Evolutionary conservation across 1,284 basidiomycete species (phyloP), one percentile per base, ranked within the genome.

Genomic region (Ceratobasidium sp.): DNA sequence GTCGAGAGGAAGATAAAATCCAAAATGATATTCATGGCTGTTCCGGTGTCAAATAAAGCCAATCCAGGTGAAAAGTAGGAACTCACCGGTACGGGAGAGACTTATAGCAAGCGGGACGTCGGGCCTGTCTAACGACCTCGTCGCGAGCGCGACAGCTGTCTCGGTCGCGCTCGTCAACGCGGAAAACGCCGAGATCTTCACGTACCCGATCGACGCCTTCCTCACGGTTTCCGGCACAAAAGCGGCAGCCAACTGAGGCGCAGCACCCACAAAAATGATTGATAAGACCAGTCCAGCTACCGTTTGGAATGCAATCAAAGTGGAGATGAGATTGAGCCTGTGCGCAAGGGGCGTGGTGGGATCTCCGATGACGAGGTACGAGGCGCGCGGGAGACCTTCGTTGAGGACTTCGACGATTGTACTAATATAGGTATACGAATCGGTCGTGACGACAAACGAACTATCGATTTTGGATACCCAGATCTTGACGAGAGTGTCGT

Each of bases 341-440:
- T 69, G 43, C 2, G 47, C 14, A 21, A 63, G 38, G 0, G 76
- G 66, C 3, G 57, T 28, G 26, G 71, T 71, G 11, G 52, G 43
- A 50, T 77, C 73, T 5, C 75, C 77, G 43, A 78, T 76, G 49
- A 76, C 73, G 47, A 71, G 73, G 47, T 75, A 78, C 3, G 76
- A 62, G 1, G 77, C 76, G 26, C 77, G 77, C n/a, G 77, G 77
- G 7, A 78, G 73, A 44, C 77, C 77, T 61, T 78, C 77, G 70
- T 77, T 78, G 69, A 78, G 72, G 50, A 74, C 66, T 55, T 78
- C 76, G 14, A 74, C 73, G 32, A 78, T 69, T 18, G 72, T 75
- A 9, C 57, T 44, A 30, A 76, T 73, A 63, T 77, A 76, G n/a
- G 74, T 77, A 58, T 77, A 78, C 0, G 75, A 55, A 50, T 78